phyloP scores from a whole-genome alignment of 2,329 filamentous ascomycete genomes.

The Venturia nashicola region DNA sequence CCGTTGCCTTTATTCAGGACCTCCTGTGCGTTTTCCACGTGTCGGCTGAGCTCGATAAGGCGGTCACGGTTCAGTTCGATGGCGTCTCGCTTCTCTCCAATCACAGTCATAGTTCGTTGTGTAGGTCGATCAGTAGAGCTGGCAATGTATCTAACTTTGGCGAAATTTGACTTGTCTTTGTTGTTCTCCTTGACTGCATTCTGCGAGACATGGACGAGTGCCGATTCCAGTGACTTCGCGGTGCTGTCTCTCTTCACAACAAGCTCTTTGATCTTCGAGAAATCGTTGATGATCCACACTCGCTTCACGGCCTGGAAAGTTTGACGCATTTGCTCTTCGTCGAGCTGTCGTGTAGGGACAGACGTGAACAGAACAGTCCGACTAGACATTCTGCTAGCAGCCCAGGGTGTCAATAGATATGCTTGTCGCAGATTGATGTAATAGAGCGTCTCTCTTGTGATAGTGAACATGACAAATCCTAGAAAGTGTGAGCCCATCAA shows the following conservation, averaged over 20 bases:
- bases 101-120: slow-evolving; percentile 56
- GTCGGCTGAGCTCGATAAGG: slow-evolving; percentile 59
- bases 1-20: slow-evolving; percentile 54
- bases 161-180: slow-evolving; percentile 37
- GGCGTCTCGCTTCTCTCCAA: slow-evolving; percentile 79
- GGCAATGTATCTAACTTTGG: slow-evolving; percentile 54
- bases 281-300: slow-evolving; percentile 67
- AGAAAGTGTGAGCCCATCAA: background rate
- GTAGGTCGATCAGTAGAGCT: slow-evolving; percentile 50
- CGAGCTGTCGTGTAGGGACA: slow-evolving; percentile 28
- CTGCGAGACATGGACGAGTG: slow-evolving; percentile 76
- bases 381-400: slow-evolving; percentile 75
- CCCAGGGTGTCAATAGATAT: slow-evolving; percentile 74
- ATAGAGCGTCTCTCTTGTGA: slow-evolving; percentile 80
- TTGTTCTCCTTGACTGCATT: slow-evolving; percentile 59
- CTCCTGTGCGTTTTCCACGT: slow-evolving; percentile 55
- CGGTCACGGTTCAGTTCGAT: slow-evolving; percentile 75
- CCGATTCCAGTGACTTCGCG: slow-evolving; percentile 70
- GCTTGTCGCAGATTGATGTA: slow-evolving; percentile 90
- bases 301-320: slow-evolving; percentile 25
- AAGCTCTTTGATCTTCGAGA: slow-evolving; percentile 63
- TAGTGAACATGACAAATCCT: slow-evolving; percentile 75
- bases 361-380: slow-evolving; percentile 73
- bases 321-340: slow-evolving; percentile 26
- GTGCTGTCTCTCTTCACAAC: slow-evolving; percentile 72